Conservation (phyloP, 768 basidiomycete species). For the Pulveroboletus sp. region DNA sequence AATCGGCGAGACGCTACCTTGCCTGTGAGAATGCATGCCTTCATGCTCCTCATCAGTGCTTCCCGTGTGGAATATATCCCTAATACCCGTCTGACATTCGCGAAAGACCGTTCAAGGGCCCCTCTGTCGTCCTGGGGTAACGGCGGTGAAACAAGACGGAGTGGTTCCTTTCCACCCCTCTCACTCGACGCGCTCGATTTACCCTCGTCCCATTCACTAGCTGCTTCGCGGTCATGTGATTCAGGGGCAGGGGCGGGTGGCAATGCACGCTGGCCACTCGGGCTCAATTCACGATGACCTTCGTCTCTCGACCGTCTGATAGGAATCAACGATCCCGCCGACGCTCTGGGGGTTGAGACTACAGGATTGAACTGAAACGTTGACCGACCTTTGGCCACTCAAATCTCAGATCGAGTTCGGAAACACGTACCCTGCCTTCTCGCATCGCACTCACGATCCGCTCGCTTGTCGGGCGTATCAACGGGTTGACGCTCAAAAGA, state of each 20-base stretch:
- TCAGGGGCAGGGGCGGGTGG: conserved; percentile 12
- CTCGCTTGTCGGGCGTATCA: conserved; percentile 65
- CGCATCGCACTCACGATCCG: conserved; percentile 63
- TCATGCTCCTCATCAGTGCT: conserved; percentile 27
- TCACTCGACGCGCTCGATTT: not conserved
- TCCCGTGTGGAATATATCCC: conserved; percentile 13
- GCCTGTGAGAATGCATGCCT: conserved; percentile 32
- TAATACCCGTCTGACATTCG: not conserved
- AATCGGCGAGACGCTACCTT: conserved; percentile 26
- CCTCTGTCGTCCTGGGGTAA: not conserved
- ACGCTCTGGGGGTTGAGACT: not conserved
- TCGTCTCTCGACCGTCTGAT: conserved; percentile 14
- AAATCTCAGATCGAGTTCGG: not conserved
- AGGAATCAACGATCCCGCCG: conserved; percentile 22
- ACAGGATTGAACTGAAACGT: conserved; percentile 29
- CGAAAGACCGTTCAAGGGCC: not conserved
- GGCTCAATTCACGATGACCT: conserved; percentile 10
- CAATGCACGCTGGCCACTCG: conserved; percentile 10
- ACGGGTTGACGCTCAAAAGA: conserved; percentile 58
- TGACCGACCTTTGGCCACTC: not conserved
- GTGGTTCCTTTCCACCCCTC: conserved; percentile 10
- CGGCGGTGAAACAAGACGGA: conserved; percentile 14
- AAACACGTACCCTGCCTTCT: conserved; percentile 63
- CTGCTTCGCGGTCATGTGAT: not conserved
- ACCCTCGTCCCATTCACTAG: not conserved